Percentiles rank a stretch among this genome's conserved stretches.
Evolutionary conservation across 1,139 yeast species (phyloP).

Genomic region (Entelexis paramagnoliae): DNA sequence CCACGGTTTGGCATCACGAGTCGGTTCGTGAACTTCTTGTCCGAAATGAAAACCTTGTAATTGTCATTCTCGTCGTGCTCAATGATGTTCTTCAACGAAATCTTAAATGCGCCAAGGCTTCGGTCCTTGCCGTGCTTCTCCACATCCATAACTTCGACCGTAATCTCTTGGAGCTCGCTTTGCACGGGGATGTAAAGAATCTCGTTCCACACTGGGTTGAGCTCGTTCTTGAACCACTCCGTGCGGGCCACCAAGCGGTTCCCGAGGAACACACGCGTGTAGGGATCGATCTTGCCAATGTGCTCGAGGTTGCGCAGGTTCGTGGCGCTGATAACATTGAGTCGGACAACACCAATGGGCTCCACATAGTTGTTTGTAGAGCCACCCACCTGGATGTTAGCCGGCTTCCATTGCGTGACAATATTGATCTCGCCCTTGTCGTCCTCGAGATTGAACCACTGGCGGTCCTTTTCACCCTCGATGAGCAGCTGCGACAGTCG

Average conservation of each 20-base stretch:
- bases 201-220: constrained; percentile 81
- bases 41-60: constrained; percentile 51
- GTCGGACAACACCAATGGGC: constrained; percentile 84
- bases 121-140: constrained; percentile 70
- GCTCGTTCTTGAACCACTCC: constrained; percentile 51
- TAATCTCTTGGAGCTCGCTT: constrained; percentile 67
- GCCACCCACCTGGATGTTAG: constrained; percentile 46
- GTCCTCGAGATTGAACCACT: constrained; percentile 58
- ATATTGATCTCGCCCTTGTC: constrained; percentile 57
- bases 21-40: constrained; percentile 47
- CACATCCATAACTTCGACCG: constrained; percentile 86
- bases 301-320: constrained; percentile 75
- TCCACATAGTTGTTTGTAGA: constrained; percentile 69
- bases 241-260: constrained; percentile 74
- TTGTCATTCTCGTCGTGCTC: constrained; percentile 56
- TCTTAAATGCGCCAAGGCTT: constrained; percentile 70
- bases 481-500: constrained; percentile 63
- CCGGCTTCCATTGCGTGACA: constrained; percentile 76
- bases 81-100: constrained; percentile 57
- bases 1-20: constrained; percentile 59
- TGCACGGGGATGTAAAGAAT: constrained; percentile 70
- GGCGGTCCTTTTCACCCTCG: constrained; percentile 64
- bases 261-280: constrained; percentile 66
- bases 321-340: constrained; percentile 59
- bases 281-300: constrained; percentile 88